Percentiles rank a stretch among this genome's conserved stretches.
Evolutionary conservation across 2,329 filamentous ascomycete species (phyloP).

Genomic region (Claviceps arundinis): DNA sequence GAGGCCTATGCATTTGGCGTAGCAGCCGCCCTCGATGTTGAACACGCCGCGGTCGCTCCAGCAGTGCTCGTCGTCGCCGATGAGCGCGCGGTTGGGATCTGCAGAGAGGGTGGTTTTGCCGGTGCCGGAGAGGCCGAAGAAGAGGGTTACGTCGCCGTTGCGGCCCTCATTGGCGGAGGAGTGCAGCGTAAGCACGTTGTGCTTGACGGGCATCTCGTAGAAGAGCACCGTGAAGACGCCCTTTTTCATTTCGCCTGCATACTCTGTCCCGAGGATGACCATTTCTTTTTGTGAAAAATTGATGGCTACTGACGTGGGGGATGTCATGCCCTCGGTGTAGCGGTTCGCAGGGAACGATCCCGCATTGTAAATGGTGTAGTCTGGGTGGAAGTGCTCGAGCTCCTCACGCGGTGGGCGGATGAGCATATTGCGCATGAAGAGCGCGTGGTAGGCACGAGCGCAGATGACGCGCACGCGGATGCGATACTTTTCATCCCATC

Average conservation of each 20-base stretch:
- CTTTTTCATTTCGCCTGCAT: constrained; percentile 77
- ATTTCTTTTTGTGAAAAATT: constrained; percentile 99
- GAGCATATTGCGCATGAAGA: constrained; percentile 99
- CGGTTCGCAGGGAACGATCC: constrained; percentile 97
- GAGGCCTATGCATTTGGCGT: constrained; percentile 96
- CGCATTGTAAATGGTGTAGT: constrained; percentile 99
- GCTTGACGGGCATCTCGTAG: constrained; percentile 99
- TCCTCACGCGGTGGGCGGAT: constrained; percentile 86
- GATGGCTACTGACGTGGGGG: constrained; percentile 91
- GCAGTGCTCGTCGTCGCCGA: constrained; percentile 99
- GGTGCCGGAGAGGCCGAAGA: constrained; percentile 97
- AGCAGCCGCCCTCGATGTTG: constrained; percentile 99
- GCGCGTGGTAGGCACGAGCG: constrained; percentile 95
- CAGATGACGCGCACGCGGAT: constrained; percentile 97
- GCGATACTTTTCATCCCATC: constrained; percentile 97
- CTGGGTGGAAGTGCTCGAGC: constrained; percentile 93
- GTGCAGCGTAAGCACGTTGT: constrained; percentile 96
- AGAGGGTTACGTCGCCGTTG: constrained; percentile 91
- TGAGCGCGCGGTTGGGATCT: constrained; percentile 88
- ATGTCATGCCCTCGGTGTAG: constrained; percentile 97
- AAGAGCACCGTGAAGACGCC: constrained; percentile 98
- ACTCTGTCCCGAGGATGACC: constrained; percentile 98
- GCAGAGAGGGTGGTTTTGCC: constrained; percentile 98
- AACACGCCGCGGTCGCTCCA: constrained; percentile 95
- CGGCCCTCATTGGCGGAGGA: constrained; percentile 96